Percentiles rank a stretch among this genome's conserved stretches.
Conservation (phyloP, 345 rosid genomes). For the Moricandia moricandioides region DNA sequence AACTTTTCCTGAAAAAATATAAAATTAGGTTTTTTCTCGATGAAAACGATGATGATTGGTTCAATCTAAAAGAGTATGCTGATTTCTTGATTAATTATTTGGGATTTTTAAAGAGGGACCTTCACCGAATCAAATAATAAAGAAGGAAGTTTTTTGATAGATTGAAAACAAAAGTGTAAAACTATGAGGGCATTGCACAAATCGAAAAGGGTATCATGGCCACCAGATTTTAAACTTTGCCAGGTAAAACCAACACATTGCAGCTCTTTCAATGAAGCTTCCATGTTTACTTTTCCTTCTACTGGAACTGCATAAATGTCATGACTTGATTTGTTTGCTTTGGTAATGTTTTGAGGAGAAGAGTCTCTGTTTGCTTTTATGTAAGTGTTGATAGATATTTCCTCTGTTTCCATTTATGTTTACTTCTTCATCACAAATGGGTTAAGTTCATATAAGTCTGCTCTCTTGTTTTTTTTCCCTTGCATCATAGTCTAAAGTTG, state of each 20-base stretch:
- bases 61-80: constrained; percentile 13
- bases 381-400: neutral
- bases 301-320: neutral
- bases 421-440: neutral
- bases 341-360: neutral
- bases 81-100: constrained; percentile 9
- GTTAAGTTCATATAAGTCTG: neutral
- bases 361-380: neutral
- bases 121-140: constrained; percentile 9
- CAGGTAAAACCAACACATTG: constrained; percentile 69
- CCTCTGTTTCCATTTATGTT: neutral
- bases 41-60: constrained; percentile 23
- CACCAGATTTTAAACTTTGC: constrained; percentile 93
- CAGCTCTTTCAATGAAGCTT: neutral
- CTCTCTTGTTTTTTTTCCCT: neutral
- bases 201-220: constrained; percentile 91
- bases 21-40: constrained; percentile 31
- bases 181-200: constrained; percentile 75
- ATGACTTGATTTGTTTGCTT: neutral
- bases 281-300: neutral
- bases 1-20: neutral
- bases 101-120: constrained; percentile 20
- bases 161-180: constrained; percentile 35
- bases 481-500: constrained; percentile 25
- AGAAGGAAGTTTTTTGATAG: neutral